Percentiles rank a stretch among this genome's conserved stretches.
Conservation (phyloP, 2,329 filamentous ascomycete genomes). For the Pseudodiploospora longispora region DNA sequence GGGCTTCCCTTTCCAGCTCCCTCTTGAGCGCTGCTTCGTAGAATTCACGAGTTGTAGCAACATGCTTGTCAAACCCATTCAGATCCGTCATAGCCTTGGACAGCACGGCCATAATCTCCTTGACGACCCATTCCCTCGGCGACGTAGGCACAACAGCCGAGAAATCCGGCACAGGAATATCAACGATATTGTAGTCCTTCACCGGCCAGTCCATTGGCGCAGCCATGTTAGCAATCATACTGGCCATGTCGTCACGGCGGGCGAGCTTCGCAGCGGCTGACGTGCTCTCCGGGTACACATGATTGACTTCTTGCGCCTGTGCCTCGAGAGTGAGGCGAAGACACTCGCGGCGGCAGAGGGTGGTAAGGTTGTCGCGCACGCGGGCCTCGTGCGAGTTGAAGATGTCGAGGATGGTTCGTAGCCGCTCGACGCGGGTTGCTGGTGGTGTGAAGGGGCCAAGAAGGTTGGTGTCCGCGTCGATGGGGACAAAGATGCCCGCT, state of each 20-base stretch:
- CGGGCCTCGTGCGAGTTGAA: constrained; percentile 18
- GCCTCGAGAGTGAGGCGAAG: constrained; percentile 20
- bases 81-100: constrained; percentile 13
- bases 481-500: constrained; percentile 27
- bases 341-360: constrained; percentile 22
- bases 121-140: constrained; percentile 15
- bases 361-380: constrained; percentile 23
- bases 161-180: constrained; percentile 14
- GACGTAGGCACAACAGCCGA: constrained; percentile 2
- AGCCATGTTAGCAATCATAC: constrained; percentile 25
- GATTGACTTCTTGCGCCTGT: background rate
- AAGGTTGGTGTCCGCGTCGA: constrained; percentile 17
- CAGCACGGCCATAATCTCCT: constrained; percentile 14
- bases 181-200: constrained; percentile 6
- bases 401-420: constrained; percentile 14
- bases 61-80: constrained; percentile 16
- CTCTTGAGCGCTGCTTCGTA: constrained; percentile 17
- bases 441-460: constrained; percentile 12
- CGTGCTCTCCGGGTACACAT: background rate
- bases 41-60: constrained; percentile 6
- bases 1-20: constrained; percentile 11
- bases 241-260: constrained; percentile 5
- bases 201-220: constrained; percentile 15
- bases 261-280: background rate
- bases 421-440: constrained; percentile 8